These are phyloP conservation scores for Talaromyces marneffei DNA, from an alignment of 2,329 filamentous ascomycete genomes.

Conservation along the genomic window DNA sequence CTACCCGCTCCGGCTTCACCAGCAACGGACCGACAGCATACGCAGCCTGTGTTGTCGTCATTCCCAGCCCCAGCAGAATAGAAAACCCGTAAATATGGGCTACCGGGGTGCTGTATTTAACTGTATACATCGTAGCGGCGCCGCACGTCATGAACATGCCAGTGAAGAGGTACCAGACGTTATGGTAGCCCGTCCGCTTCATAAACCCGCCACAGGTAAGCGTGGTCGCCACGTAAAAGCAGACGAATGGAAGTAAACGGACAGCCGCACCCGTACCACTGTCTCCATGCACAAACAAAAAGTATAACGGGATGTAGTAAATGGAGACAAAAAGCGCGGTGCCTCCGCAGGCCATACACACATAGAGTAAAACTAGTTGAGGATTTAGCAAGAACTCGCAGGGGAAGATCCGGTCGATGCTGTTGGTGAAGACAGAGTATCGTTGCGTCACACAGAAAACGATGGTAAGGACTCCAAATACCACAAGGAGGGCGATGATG, in stretches of 20 bases:
- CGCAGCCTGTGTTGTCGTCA: constrained; percentile 17
- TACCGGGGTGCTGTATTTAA: constrained; percentile 15
- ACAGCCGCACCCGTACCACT: constrained; percentile 24
- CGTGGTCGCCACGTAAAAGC: constrained; percentile 17
- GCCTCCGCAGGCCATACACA: constrained; percentile 33
- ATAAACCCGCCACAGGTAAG: constrained; percentile 20
- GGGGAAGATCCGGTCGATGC: constrained; percentile 39
- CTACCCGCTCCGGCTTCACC: constrained; percentile 6
- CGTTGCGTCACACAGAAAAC: constrained; percentile 38
- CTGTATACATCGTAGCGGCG: constrained; percentile 17
- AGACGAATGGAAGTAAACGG: constrained; percentile 24
- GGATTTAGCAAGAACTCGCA: constrained; percentile 39
- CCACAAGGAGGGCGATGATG: constrained; percentile 45
- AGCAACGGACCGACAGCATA: constrained; percentile 19
- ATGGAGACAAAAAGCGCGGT: constrained; percentile 32
- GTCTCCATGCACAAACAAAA: constrained; percentile 46
- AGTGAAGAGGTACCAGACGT: constrained; percentile 23
- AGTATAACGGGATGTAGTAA: constrained; percentile 52
- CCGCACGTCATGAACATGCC: constrained; percentile 20
- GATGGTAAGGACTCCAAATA: constrained; percentile 42
- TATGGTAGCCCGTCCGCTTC: constrained; percentile 18
- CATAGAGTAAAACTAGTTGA: constrained; percentile 41
- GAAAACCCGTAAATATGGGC: constrained; percentile 23
- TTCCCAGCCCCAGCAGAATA: constrained; percentile 21
- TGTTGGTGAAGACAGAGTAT: no score